Evolutionary conservation across 805 yeast species (phyloP).

Genomic region (Sungouiella thailandica): DNA sequence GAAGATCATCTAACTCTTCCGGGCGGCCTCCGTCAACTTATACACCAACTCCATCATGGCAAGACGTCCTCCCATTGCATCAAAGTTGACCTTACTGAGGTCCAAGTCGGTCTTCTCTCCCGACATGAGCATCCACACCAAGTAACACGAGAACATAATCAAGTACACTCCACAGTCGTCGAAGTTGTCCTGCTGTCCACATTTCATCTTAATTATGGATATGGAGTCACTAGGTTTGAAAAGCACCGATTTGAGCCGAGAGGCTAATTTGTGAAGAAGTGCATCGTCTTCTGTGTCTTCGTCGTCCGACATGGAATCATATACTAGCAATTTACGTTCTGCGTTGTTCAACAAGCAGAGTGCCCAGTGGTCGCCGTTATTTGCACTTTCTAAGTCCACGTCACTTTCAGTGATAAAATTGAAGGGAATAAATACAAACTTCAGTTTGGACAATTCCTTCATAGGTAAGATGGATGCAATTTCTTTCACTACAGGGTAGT

Average conservation of each 20-base stretch:
- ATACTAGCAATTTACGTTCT: slow-evolving; percentile 46
- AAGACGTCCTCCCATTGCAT: slow-evolving; percentile 33
- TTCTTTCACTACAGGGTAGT: slow-evolving; percentile 37
- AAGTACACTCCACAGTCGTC: slow-evolving; percentile 59
- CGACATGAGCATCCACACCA: slow-evolving; percentile 22
- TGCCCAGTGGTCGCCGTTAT: slow-evolving; percentile 78
- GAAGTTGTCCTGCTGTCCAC: slow-evolving; percentile 62
- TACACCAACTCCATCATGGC: slow-evolving; percentile 8
- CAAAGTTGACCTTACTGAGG: slow-evolving; percentile 36
- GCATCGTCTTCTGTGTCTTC: slow-evolving; percentile 30
- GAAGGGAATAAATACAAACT: slow-evolving; percentile 60
- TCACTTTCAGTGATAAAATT: slow-evolving; percentile 48
- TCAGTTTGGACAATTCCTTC: slow-evolving; percentile 28
- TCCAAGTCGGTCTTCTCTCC: slow-evolving; percentile 31
- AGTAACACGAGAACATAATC: slow-evolving; percentile 34
- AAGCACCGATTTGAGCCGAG: slow-evolving; percentile 18
- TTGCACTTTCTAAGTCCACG: slow-evolving; percentile 47
- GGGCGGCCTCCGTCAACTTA: background rate
- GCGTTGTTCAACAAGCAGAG: slow-evolving; percentile 48
- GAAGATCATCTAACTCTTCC: background rate
- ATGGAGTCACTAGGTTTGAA: slow-evolving; percentile 20
- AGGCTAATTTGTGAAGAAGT: slow-evolving; percentile 22
- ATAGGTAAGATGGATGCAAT: slow-evolving; percentile 31
- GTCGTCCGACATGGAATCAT: slow-evolving; percentile 49
- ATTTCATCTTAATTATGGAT: slow-evolving; percentile 25